Evolutionary conservation across 2,329 filamentous ascomycete species (phyloP).

Genomic region (Hymenoscyphus repandus): DNA sequence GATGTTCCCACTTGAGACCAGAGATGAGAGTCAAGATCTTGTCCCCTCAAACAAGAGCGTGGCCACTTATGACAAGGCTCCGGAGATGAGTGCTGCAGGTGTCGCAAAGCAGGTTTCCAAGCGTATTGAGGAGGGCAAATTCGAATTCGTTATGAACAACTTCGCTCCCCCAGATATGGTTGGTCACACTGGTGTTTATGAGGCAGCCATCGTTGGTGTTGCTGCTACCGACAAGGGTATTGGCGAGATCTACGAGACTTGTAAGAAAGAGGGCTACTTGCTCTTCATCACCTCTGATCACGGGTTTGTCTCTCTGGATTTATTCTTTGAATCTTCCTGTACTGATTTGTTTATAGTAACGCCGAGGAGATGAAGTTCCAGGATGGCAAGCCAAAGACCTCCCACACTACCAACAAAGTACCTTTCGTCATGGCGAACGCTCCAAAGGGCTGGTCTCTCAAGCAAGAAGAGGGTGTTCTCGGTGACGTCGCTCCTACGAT

Average conservation of each 20-base stretch:
- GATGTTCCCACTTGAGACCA: constrained; percentile 84
- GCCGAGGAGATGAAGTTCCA: constrained; percentile 98
- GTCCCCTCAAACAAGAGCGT: constrained; percentile 88
- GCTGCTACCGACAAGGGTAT: constrained; percentile 91
- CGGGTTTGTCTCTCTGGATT: constrained; percentile 48
- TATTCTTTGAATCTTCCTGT: not conserved
- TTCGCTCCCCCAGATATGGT: constrained; percentile 99
- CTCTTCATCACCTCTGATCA: constrained; percentile 96
- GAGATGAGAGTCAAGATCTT: constrained; percentile 72
- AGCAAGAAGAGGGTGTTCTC: constrained; percentile 74
- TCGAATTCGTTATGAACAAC: constrained; percentile 99
- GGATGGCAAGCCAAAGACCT: constrained; percentile 95
- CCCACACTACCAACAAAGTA: constrained; percentile 96
- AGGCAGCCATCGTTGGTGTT: constrained; percentile 82
- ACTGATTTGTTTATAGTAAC: constrained; percentile 46
- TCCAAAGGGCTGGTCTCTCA: constrained; percentile 80
- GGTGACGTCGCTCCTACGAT: constrained; percentile 97
- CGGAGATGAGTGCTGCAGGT: constrained; percentile 89
- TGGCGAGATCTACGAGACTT: constrained; percentile 84
- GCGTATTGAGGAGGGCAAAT: constrained; percentile 77
- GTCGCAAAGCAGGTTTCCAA: constrained; percentile 89
- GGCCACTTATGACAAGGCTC: constrained; percentile 88
- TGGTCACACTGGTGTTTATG: constrained; percentile 95
- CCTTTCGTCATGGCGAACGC: constrained; percentile 98
- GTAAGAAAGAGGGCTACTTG: constrained; percentile 88